Conservation (phyloP, 345 rosid species). For the Reutealis trisperma region DNA sequence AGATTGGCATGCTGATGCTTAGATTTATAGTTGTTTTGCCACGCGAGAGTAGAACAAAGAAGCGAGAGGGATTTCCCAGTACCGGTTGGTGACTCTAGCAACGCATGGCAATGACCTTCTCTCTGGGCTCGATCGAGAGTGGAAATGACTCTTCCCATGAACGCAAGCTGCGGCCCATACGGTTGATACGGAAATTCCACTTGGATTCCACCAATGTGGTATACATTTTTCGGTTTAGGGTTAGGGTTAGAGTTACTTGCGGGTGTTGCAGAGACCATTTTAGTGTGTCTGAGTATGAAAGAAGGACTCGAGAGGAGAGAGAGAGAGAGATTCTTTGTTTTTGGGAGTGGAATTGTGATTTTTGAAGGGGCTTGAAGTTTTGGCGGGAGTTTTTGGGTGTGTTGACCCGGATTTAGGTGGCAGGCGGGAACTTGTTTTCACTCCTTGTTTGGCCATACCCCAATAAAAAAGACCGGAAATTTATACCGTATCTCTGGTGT, state of each 20-base stretch:
- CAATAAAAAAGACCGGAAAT: no score
- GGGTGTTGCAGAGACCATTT: conserved; percentile 40
- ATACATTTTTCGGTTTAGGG: conserved; percentile 42
- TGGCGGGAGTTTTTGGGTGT: conserved; percentile 10
- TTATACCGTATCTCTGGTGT: no score
- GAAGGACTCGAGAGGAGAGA: not conserved
- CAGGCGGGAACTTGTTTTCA: not conserved
- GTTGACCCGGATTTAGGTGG: not conserved
- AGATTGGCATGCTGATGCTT: conserved; percentile 42
- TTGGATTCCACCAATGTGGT: conserved; percentile 69
- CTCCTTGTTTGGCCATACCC: no score
- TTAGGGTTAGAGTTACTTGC: conserved; percentile 34
- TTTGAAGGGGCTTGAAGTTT: not conserved
- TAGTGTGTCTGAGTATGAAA: not conserved
- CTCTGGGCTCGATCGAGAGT: conserved; percentile 87
- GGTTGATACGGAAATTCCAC: conserved; percentile 94
- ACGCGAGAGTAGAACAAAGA: conserved; percentile 88
- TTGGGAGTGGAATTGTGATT: not conserved
- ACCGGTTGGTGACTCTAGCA: conserved; percentile 97
- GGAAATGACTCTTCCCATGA: conserved; percentile 89
- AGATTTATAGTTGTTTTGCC: conserved; percentile 66
- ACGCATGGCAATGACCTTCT: conserved; percentile 84
- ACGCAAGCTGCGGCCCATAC: conserved; percentile 91
- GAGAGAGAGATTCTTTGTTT: not conserved
- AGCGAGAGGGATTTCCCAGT: conserved; percentile 97